Base-by-base conservation (phyloP, 2,329 filamentous ascomycete genomes). In the Cladophialophora yegresii region DNA sequence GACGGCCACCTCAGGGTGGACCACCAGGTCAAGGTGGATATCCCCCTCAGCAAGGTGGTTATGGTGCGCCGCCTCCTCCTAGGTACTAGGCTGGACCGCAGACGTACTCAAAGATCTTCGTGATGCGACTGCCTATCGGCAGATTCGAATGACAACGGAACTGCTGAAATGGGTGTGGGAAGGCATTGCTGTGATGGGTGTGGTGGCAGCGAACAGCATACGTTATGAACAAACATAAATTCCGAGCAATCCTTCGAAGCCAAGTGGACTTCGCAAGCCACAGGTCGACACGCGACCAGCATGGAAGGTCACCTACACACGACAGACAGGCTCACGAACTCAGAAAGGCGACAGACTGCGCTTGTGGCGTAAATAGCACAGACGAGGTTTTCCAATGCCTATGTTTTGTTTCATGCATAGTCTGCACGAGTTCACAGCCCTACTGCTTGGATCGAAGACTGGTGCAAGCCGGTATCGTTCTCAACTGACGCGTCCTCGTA, bases 11-110 rank as follows among this genome's bases (percentile, higher is more conserved):
- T 49, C 71, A 67, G 53, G 65, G 59, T 26, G 40, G 54, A 26
- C 57, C 57, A 40, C 54, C 71, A 61, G 70, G 72, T 59, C 70
- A 64, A 53, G 71, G 69, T 54, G 73, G 74, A 62, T 70, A 68
- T 58, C 55, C 73, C 73, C 66, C 67, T 67, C 70, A 71, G 30
- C 61, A 65, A 16, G 63, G 61, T 47, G 63, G 57, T 12, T 64
- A 61, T 33, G 58, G 61, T 32, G 69, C 67, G 56, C 62, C 69
- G 43, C 61, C 66, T 43, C 68, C 57, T 40, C 65, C 62, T 36
- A 60, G 63, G 54, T 67, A 67, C 33, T 67, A 63, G 53, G 50
- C 7, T 56, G 13, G 53, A 26, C 28, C 23, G 43, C 3, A 30
- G 3, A 12, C n/a, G 13, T 13, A 40, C 20, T n/a, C 1, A 26